Evolutionary conservation across 805 yeast genomes (phyloP).

Genomic region (Torulaspora indica): DNA sequence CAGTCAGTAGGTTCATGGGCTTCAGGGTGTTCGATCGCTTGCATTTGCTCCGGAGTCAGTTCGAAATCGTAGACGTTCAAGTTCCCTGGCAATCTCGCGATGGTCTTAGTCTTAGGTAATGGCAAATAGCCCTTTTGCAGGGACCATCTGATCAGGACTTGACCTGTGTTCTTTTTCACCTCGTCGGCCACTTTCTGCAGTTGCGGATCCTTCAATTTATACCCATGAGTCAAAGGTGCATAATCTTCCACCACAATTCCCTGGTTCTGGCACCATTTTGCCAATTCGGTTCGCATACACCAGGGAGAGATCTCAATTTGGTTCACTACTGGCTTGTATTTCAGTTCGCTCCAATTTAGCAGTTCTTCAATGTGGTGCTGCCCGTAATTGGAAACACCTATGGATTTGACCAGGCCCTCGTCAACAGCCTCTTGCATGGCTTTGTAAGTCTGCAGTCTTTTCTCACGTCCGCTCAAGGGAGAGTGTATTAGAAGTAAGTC

Average conservation of each 20-base stretch:
- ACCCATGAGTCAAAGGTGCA: conserved; percentile 71
- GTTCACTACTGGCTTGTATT: conserved; percentile 62
- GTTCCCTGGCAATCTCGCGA: conserved; percentile 50
- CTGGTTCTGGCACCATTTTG: conserved; percentile 52
- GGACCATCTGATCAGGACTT: conserved; percentile 69
- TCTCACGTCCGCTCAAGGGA: conserved; percentile 46
- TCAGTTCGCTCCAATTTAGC: conserved; percentile 50
- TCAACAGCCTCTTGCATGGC: conserved; percentile 72
- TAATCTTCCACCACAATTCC: conserved; percentile 67
- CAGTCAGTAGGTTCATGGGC: conserved; percentile 72
- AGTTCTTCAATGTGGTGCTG: conserved; percentile 55
- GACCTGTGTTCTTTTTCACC: conserved; percentile 50
- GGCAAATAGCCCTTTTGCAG: conserved; percentile 66
- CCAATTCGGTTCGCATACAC: conserved; percentile 63
- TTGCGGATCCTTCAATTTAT: conserved; percentile 50
- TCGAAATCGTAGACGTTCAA: conserved; percentile 51
- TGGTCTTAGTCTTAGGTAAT: conserved; percentile 59
- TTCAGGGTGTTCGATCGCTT: conserved; percentile 44
- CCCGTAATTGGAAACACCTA: conserved; percentile 79
- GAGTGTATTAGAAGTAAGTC: conserved; percentile 67
- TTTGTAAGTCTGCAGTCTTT: conserved; percentile 58
- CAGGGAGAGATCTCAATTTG: conserved; percentile 85
- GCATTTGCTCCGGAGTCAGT: conserved; percentile 41
- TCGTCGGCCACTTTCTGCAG: conserved; percentile 47
- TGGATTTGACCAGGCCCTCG: conserved; percentile 52